phyloP scores from a whole-genome alignment of 306 rosid genomes.

The Purshia tridentata region DNA sequence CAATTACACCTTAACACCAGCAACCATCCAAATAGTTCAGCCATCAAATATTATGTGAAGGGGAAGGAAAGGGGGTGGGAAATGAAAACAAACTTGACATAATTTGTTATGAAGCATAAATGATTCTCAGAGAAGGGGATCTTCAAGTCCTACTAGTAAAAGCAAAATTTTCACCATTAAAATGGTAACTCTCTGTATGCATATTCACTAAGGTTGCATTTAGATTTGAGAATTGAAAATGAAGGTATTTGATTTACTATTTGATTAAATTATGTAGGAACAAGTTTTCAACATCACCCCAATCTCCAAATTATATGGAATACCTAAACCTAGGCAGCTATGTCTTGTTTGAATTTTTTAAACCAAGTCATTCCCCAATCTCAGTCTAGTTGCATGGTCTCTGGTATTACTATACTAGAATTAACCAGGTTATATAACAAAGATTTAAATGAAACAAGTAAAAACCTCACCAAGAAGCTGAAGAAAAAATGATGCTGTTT shows the following conservation, averaged over 20 bases:
- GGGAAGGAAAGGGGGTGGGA: too few relatives aligned
- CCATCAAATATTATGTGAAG: neutral
- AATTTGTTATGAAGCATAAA: neutral
- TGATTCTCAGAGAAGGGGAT: neutral
- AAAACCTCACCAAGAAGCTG: too few relatives aligned
- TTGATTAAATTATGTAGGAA: neutral
- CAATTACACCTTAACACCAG: constrained; percentile 13
- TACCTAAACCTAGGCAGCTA: neutral
- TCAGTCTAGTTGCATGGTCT: too few relatives aligned
- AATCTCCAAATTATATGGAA: neutral
- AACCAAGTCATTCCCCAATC: too few relatives aligned
- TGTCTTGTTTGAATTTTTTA: too few relatives aligned
- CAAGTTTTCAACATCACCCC: neutral
- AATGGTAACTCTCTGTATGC: neutral
- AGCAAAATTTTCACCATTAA: neutral
- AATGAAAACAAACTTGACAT: neutral
- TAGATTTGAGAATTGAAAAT: neutral
- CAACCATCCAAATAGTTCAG: neutral
- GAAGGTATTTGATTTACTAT: neutral
- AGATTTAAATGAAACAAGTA: too few relatives aligned
- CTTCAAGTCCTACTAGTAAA: neutral
- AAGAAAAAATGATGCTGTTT: too few relatives aligned
- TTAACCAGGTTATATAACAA: too few relatives aligned
- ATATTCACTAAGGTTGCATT: neutral
- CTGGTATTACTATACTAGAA: too few relatives aligned